Percentiles rank a stretch among this genome's conserved stretches.
phyloP scores from a whole-genome alignment of 495 filamentous ascomycete species.

The Penicillium canariense region DNA sequence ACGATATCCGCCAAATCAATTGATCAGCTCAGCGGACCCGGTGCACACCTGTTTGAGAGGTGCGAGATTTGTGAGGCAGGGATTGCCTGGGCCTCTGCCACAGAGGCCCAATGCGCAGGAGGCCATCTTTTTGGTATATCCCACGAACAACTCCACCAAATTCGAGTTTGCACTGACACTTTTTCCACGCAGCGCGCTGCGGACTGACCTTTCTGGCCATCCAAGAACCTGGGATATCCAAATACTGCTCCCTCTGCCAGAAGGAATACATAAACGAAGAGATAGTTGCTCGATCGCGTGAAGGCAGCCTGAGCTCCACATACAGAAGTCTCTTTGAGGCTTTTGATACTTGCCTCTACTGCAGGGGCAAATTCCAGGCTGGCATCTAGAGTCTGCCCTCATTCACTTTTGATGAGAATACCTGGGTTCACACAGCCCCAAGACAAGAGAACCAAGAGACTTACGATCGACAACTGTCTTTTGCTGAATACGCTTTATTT shows the following conservation, averaged over 20 bases:
- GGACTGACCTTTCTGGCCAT: conserved; percentile 53
- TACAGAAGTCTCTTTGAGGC: conserved; percentile 37
- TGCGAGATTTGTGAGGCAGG: conserved; percentile 49
- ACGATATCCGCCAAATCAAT: conserved; percentile 25
- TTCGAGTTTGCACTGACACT: background rate
- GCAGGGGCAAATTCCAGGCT: conserved; percentile 48
- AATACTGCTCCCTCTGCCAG: conserved; percentile 51
- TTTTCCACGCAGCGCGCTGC: conserved; percentile 45
- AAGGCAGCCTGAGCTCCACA: conserved; percentile 16
- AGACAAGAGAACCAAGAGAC: background rate
- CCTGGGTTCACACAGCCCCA: too few species aligned
- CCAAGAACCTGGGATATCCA: conserved; percentile 53
- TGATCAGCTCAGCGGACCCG: conserved; percentile 23
- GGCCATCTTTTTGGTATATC: conserved; percentile 51
- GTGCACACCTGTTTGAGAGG: conserved; percentile 35
- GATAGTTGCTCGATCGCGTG: conserved; percentile 15
- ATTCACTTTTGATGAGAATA: background rate
- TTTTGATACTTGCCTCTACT: conserved; percentile 57
- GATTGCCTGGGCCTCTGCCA: conserved; percentile 37
- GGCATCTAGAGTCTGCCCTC: conserved; percentile 4
- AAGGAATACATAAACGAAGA: conserved; percentile 51
- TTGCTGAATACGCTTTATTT: background rate
- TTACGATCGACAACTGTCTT: background rate
- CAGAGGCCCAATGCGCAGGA: conserved; percentile 42
- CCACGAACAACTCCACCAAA: background rate